Base-by-base conservation (phyloP, 495 filamentous ascomycete species). In the Acidomyces sp. region DNA sequence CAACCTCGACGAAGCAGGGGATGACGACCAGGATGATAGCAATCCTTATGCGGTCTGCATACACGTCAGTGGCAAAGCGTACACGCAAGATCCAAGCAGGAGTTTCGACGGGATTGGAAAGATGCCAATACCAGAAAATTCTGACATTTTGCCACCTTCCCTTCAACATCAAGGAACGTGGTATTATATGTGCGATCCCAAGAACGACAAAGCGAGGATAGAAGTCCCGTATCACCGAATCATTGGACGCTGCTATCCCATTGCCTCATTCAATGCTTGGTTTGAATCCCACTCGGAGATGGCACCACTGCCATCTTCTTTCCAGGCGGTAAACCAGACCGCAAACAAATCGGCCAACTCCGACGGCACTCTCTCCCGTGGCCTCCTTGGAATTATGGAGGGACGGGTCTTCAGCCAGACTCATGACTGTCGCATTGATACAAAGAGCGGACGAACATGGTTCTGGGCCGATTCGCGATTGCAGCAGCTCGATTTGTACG, bases 391-490 rank as follows among this genome's bases (percentile, higher is more conserved):
- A 3, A 48, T 68, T 9, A 28, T 60, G 3, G 51, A 55, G 19
- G 67, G 54, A 9, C 61, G 74, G 11, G 45, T 52, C 4, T 73
- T 62, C 46, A 66, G 70, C 12, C 28, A 51, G 5, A 38, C 54
- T 23, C 53, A 59, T 5, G 71, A 77, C 25, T 39, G 46, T 0
- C 69, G 71, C 7, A 71, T 75, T 21, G 46, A 55, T 0, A n/a
- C 23, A 13, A 34, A 52, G 4, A 58, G 52, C 3, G 57, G 62
- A n/a, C 38, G 52, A 22, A 43, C 51, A 2, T 75, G 69, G 69
- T 72, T 69, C 54, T 77, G 71, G 71, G 69, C 62, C 13, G 71
- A 77, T 34, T 61, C 58, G 32, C 62, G 74, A 2, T 63, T 63
- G 0, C 63, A 76, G 28, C 68, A 69, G 0, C 62, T 78, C 3